Evolutionary conservation across 2,329 filamentous ascomycete species (phyloP), one percentile per base, ranked within the genome.

Genomic region (Aureobasidium uvarum): DNA sequence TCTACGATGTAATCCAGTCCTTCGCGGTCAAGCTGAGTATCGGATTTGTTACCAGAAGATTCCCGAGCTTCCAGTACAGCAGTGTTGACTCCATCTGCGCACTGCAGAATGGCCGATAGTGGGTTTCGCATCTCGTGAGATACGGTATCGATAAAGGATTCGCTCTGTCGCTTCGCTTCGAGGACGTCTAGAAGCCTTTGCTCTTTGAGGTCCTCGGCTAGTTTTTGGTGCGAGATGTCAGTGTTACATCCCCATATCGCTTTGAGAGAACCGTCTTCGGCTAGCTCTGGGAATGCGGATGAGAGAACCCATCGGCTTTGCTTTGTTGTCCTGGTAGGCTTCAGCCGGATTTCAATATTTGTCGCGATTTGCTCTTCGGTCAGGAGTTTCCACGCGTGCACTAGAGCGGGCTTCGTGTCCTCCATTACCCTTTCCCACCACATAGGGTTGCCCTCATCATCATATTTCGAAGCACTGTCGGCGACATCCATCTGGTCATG

Each of bases 11-110:
- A 38, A 77, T 74, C 4, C 72, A 73, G 7, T 2, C 38, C 45
- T 80, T 77, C 2, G 76, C 74, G 83, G 28, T 55, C 62, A 16
- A 56, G 14, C 3, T 23, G 18, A 5, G 51, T 50, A n/a, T 64
- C 28, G 2, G 18, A 18, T 20, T 7, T 6, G 25, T 87, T 70
- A 8, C 85, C 74, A 6, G 84, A 69, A 38, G 55, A 62, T n/a
- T 67, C 72, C 73, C 67, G 82, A 67, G 72, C 81, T 59, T 71
- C 77, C 72, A 55, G 75, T 68, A 67, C 75, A 71, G 67, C 86
- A 74, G 70, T 81, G 76, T 72, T 82, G 77, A 80, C 78, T 7
- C 73, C 73, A 41, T 81, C 78, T 3, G 78, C 78, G 50, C 77
- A 77, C 25, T 79, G 76, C 0, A 78, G 73, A 31, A 80, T 79